Evolutionary conservation across 2,329 filamentous ascomycete genomes (phyloP), one percentile per base, ranked within the genome.

Genomic region (Acephala macrosclerotiorum): DNA sequence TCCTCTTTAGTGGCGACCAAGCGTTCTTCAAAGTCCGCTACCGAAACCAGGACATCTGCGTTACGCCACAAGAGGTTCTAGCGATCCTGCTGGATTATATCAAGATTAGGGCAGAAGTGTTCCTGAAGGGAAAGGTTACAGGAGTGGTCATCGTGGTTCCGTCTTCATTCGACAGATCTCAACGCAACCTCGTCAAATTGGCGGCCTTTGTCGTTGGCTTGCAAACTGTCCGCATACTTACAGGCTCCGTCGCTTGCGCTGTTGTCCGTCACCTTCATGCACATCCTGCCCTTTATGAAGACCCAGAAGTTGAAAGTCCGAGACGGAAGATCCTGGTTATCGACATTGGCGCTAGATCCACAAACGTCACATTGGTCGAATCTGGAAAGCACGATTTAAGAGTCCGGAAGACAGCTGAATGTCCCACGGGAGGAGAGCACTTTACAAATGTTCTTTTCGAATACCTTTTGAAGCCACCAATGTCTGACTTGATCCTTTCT

Each of bases 11-110:
- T 8, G 29, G 12, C 18, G 35, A 29, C 6, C 18, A 58, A n/a
- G 26, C 35, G 3, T 16, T 40, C 29, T 35, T 58, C 33, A 16
- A 58, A 26, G 56, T 58, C 7, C 25, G 36, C 8, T 40, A 58
- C 38, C 33, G 22, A 2, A 29, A 29, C 9, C 20, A 53, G 18
- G 47, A 53, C 20, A 53, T 25, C 4, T 22, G 20, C 47, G 11
- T 53, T 22, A 53, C 47, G 14, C 20, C 47, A 53, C 47, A 25
- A 20, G 47, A 53, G 47, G 47, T 53, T 20, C 20, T 53, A 20
- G 4, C 47, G 2, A n/a, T 53, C 20, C 4, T 53, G 9, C 20
- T 53, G 4, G 18, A 42, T 42, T 12, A 42, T 42, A 42, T 42
- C 38, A 42, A 16, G 18, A 42, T 6, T 3, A 42, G 14, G 3